Evolutionary conservation across 352 stramenopile genomes (phyloP), one percentile per base, ranked within the genome.

Genomic region (Globisporangium takayamanum): DNA sequence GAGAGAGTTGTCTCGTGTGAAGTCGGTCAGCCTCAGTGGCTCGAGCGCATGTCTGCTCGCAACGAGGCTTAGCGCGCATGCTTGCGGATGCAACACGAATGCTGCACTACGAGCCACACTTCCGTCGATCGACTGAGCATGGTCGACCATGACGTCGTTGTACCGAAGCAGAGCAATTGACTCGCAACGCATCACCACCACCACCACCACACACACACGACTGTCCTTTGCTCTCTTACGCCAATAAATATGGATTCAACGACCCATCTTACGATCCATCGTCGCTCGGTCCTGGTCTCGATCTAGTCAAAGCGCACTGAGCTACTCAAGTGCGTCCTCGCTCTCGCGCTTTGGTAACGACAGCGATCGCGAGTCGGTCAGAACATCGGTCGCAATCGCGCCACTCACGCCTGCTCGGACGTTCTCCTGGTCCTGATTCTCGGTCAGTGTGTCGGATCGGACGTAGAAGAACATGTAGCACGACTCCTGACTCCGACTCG

Each of bases 401-500:
- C 36, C 28, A 28, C 25, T 50, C 16, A 50, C 54, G 45, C 69
- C 78, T 10, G 63, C 25, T 30, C 64, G 73, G 14, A 81, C 58
- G 55, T 91, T 93, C 67, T 93, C 80, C 53, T 93, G 91, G 63
- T 86, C 80, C 5, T 20, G 41, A 46, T 44, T 53, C 16, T 60
- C 64, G 5, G 42, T 12, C 0, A 59, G 39, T 16, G 59, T 66
- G 16, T 79, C 69, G 5, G 64, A 63, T 41, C 77, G 74, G 28
- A 92, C 79, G 57, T 94, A 95, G 57, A 95, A 93, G 33, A 94
- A 74, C 80, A 95, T 89, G 59, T 95, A 95, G 59, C 84, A 93
- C 16, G 84, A 93, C 57, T 93, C 81, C 44, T 92, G 84, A 33
- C 81, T 90, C 33, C 81, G 78, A 15, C 74, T 90, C 48, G 84